Conservation (phyloP, 495 filamentous ascomycete species). For the Lepidopterella palustris region DNA sequence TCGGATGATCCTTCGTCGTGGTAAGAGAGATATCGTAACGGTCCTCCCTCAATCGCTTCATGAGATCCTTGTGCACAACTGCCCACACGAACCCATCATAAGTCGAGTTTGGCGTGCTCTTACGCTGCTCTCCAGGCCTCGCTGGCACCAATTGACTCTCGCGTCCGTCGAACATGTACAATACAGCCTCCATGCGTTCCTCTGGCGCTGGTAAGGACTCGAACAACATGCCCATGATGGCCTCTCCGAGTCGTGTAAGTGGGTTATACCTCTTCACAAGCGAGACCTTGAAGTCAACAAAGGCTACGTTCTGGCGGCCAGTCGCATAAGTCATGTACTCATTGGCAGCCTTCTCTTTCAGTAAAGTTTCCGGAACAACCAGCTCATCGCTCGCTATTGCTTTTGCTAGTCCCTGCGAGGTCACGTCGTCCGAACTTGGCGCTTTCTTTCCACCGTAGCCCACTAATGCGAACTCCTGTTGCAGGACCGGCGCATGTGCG, state of each 20-base stretch:
- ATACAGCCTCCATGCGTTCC: slow-evolving; percentile 65
- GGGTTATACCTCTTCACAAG: slow-evolving; percentile 90
- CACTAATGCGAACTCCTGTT: slow-evolving; percentile 81
- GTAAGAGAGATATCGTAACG: slow-evolving; percentile 93
- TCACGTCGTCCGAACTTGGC: slow-evolving; percentile 41
- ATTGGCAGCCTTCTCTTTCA: slow-evolving; percentile 77
- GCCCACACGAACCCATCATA: slow-evolving; percentile 94
- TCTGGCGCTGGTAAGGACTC: slow-evolving; percentile 60
- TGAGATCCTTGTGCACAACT: slow-evolving; percentile 87
- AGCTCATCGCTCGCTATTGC: slow-evolving; percentile 16
- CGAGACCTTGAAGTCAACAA: slow-evolving; percentile 74
- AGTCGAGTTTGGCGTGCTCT: slow-evolving; percentile 59
- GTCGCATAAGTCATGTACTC: slow-evolving; percentile 89
- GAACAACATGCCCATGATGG: slow-evolving; percentile 65
- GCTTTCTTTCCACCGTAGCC: slow-evolving; percentile 56
- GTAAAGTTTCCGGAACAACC: slow-evolving; percentile 50
- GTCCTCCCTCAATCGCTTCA: slow-evolving; percentile 84
- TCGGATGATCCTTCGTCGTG: slow-evolving; percentile 79
- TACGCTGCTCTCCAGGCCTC: slow-evolving; percentile 43
- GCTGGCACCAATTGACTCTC: slow-evolving; percentile 69
- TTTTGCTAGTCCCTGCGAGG: slow-evolving; percentile 39
- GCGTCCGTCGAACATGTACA: slow-evolving; percentile 86
- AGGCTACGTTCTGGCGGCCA: slow-evolving; percentile 88
- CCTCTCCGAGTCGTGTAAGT: slow-evolving; percentile 61
- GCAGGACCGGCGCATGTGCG: slow-evolving; percentile 62